These are phyloP conservation scores for Naganishia kalamii DNA, from an alignment of 768 basidiomycete genomes.

Conservation along the genomic window DNA sequence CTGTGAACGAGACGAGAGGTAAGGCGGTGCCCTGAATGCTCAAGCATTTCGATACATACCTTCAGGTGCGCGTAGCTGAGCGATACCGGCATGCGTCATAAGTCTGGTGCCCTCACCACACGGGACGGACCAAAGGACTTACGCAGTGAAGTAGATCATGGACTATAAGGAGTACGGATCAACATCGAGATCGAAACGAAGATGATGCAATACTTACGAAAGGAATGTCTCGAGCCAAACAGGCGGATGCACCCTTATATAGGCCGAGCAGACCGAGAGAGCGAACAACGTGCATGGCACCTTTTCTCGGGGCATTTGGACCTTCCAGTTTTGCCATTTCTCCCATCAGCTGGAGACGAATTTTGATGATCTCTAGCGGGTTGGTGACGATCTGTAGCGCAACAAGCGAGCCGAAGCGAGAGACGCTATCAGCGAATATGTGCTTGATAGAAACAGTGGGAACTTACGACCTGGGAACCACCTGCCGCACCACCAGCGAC, in stretches of 20 bases:
- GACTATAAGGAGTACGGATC: slow-evolving; percentile 49
- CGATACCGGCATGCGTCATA: background rate
- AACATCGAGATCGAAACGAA: background rate
- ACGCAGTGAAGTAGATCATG: slow-evolving; percentile 57
- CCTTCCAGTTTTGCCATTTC: slow-evolving; percentile 85
- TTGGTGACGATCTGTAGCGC: slow-evolving; percentile 80
- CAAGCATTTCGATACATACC: slow-evolving; percentile 28
- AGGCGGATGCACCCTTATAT: slow-evolving; percentile 88
- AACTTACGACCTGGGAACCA: slow-evolving; percentile 91
- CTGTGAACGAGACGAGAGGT: slow-evolving; percentile 53
- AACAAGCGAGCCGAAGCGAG: background rate
- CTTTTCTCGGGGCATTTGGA: slow-evolving; percentile 58
- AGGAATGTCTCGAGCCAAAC: slow-evolving; percentile 69
- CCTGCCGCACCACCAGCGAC: slow-evolving; percentile 88
- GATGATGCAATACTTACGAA: slow-evolving; percentile 51
- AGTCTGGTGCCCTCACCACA: background rate
- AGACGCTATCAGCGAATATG: background rate
- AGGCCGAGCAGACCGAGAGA: slow-evolving; percentile 86
- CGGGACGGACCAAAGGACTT: slow-evolving; percentile 38
- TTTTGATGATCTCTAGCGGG: slow-evolving; percentile 54
- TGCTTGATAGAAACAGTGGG: too few species aligned
- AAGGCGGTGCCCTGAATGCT: too few species aligned
- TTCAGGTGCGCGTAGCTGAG: slow-evolving; percentile 57
- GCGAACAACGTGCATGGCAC: slow-evolving; percentile 85
- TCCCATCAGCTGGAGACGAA: slow-evolving; percentile 49